Percentiles rank a stretch among this genome's conserved stretches.
Evolutionary conservation across 306 rosid species (phyloP).

Genomic region (Medicago arabica): DNA sequence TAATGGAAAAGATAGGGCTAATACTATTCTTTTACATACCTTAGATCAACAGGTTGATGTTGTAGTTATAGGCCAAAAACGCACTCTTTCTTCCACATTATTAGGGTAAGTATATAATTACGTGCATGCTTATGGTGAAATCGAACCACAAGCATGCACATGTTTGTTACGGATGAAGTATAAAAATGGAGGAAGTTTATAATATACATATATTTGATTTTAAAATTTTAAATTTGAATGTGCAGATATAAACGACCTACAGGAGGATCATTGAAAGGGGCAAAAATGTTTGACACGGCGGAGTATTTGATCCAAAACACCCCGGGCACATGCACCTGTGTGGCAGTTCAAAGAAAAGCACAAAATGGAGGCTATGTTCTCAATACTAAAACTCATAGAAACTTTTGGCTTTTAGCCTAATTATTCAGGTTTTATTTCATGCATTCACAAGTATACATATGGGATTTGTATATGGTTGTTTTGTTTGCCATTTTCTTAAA

Average conservation of each 20-base stretch:
- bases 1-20: constrained; percentile 60
- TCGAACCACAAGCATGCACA: too few species aligned
- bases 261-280: constrained; percentile 62
- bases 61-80: constrained; percentile 69
- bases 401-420: constrained; percentile 91
- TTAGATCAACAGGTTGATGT: constrained; percentile 55
- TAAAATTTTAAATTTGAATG: neutral
- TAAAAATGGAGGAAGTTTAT: too few species aligned
- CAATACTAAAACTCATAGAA: constrained; percentile 77
- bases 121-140: too few species aligned
- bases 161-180: too few species aligned
- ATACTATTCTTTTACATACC: constrained; percentile 53
- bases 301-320: constrained; percentile 85
- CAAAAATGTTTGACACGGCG: constrained; percentile 69
- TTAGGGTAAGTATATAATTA: constrained; percentile 56
- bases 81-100: constrained; percentile 64
- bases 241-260: constrained; percentile 62
- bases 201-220: too few species aligned
- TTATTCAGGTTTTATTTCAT: neutral
- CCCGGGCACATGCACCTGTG: constrained; percentile 76
- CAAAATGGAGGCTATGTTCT: constrained; percentile 85
- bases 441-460: neutral
- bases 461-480: constrained; percentile 3
- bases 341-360: constrained; percentile 79
- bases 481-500: neutral